Base-by-base conservation (phyloP, 306 rosid species). In the Vigna trinervia region DNA sequence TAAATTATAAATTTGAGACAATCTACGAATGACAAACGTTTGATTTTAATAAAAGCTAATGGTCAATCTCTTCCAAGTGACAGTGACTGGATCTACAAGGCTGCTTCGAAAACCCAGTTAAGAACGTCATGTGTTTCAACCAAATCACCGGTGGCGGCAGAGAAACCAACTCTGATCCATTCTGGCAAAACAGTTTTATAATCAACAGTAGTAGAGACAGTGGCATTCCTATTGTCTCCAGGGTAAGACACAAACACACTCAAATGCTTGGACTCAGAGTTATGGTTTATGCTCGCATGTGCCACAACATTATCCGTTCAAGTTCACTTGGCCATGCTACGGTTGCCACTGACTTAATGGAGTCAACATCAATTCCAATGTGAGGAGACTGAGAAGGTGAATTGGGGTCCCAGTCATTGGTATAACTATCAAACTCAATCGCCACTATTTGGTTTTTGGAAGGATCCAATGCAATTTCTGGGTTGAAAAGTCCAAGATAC, bases 91-190 rank as follows among this genome's bases (percentile, higher is more conserved):
- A 54, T 54, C 28, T 54, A 54, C 60, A 54, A 20, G 30, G 60
- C 28, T 54, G 60, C 60, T 56, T 56, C 62, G 15, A 56, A 56
- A 22, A 2, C 23, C 62, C 62, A 56, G 62, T 0, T 12, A 54
- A 79, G 28, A 47, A 79, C 70, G n/a, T 83, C 74, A 75, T 83
- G 86, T 5, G 81, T 79, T 62, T 83, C 86, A 53, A 75, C 78
- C 60, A 69, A 38, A 0, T 62, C 66, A 1, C 86, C 84, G 0
- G 86, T 83, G 45, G 81, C n/a, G 0, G 66, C 84, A 13, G 86
- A 79, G 65, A 83, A 79, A 6, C 86, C 86, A 62, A 83, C 45
- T 7, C 23, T 13, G 20, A 83, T 74, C 74, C 69, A 79, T 54
- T 79, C 86, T 0, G 84, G 81, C 17, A 83, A n/a, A 68, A 83